Evolutionary conservation across 1,139 yeast genomes (phyloP), one percentile per base, ranked within the genome.

Genomic region (Kluyveromyces sp.): DNA sequence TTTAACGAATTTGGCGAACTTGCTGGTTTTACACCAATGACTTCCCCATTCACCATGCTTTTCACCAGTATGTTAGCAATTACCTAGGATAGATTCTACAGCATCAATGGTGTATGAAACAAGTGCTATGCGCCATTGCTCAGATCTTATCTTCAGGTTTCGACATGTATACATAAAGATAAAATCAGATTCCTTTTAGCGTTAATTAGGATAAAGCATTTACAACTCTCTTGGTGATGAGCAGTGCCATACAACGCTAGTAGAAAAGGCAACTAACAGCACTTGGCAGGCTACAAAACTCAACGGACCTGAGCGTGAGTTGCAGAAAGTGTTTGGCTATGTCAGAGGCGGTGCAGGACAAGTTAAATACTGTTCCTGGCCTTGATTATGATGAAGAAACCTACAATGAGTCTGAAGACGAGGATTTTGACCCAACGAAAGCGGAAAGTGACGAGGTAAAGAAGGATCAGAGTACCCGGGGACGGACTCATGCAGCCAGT

Each of bases 381-480:
- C n/a, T 35, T 3, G 31, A 35, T 11, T 35, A 20, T 25, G 39
- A 35, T 11, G 39, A 67, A 26, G 68, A 68, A 16, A 67, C 60
- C 9, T 77, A 78, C 47, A 68, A 71, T 35, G 86, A 80, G 50
- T 81, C 78, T 42, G 85, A 79, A 34, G 84, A 79, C 47, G 83
- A 77, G 42, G 86, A 80, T 51, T 80, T 73, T 58, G 74, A 74
- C 46, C 83, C 83, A 13, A 66, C 64, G 20, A 53, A 56, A 41
- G 49, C 40, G 15, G 39, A 4, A 63, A 57, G n/a, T 48, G 51
- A 2, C 9, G 26, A 6, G 9, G n/a, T n/a, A 58, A 51, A 2
- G 49, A 49, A 4, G 48, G 43, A 4, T 44, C 32, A 18, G 4
- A 39, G 33, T 15, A 15, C 17, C 34, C 11, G 15, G 6, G 19